Base-by-base conservation (phyloP, 1,139 yeast genomes). In the Debaryomycetaceae sp. region DNA sequence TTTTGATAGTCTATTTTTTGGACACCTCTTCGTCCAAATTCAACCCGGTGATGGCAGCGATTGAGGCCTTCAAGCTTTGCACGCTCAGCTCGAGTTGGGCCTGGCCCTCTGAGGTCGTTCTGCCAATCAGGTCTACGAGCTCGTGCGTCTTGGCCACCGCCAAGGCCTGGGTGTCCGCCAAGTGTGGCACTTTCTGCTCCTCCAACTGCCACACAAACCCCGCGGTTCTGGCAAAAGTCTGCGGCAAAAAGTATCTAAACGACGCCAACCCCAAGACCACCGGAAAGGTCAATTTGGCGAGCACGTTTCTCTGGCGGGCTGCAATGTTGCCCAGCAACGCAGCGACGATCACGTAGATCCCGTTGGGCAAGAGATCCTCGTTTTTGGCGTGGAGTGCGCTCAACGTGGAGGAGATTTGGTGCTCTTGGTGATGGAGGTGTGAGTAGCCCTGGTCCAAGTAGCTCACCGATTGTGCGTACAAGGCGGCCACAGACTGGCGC, bases 361-460 rank as follows among this genome's bases (percentile, higher is more conserved):
- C 60, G 37, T 85, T 86, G 8, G 96, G 95, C 28, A 83, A 63
- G 32, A 89, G 58, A 38, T 78, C 84, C 56, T 88, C 97, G 31
- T 72, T 63, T 42, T 71, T 78, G 43, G 77, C 74, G 54, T 83
- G 91, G 43, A 91, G 66, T 14, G 67, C 67, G 18, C 91, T 73
- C 12, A 88, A 60, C 1, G 94, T 81, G 19, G 68, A 52, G 5
- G 88, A 75, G 30, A 86, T 76, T 37, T 69, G 61, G 47, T 79
- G 70, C 57, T 89, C 96, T 5, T 75, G 72, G 17, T 62, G 56
- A 43, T 80, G 70, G 45, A 75, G 78, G 30, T 59, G 59, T 27
- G 62, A 51, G 34, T 81, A 73, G n/a, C 61, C 61, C 23, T 48
- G 36, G 41, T 65, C 54, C 29, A 58, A 44, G 41, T 51, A 57